Percentiles rank a stretch among this genome's conserved stretches.
phyloP scores from a whole-genome alignment of 2,329 filamentous ascomycete genomes.

The Celoporthe dispersa region DNA sequence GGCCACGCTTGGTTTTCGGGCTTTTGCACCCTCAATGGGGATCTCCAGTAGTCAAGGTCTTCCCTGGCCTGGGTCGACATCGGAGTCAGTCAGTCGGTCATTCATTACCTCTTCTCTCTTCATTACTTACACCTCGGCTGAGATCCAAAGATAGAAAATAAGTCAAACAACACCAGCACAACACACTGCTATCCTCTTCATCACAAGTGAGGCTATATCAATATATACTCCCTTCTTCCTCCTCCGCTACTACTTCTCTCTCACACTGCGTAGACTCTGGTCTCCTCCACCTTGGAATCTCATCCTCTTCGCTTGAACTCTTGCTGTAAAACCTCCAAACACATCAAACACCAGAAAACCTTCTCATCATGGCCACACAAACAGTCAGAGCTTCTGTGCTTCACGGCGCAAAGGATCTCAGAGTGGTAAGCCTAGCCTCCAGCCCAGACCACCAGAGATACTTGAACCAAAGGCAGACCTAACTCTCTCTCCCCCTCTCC shows the following conservation, averaged over 20 bases:
- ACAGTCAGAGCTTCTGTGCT: conserved; percentile 57
- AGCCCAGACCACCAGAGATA: not conserved
- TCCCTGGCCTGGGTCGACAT: conserved; percentile 25
- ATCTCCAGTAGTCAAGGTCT: not conserved
- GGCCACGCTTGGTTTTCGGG: not conserved
- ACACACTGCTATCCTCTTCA: not conserved
- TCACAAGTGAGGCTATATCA: conserved; percentile 19
- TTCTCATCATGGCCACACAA: conserved; percentile 32
- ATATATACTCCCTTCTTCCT: not conserved
- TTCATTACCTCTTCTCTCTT: not conserved
- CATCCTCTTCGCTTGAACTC: not conserved
- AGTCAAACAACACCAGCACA: conserved; percentile 16
- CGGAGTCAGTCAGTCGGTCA: conserved; percentile 21
- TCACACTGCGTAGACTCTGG: not conserved
- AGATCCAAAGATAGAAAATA: not conserved
- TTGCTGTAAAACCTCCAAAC: not conserved
- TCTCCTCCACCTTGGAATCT: not conserved
- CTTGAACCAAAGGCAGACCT: not conserved
- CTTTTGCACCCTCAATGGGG: conserved; percentile 2
- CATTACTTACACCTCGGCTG: not conserved
- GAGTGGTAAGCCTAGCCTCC: conserved; percentile 45
- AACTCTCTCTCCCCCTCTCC: not conserved
- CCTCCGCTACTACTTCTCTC: not conserved
- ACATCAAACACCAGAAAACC: too few relatives aligned
- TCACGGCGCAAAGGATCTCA: conserved; percentile 55